Percentiles rank a stretch among this genome's conserved stretches.
Conservation (phyloP, 345 rosid genomes). For the Dovyalis caffra region DNA sequence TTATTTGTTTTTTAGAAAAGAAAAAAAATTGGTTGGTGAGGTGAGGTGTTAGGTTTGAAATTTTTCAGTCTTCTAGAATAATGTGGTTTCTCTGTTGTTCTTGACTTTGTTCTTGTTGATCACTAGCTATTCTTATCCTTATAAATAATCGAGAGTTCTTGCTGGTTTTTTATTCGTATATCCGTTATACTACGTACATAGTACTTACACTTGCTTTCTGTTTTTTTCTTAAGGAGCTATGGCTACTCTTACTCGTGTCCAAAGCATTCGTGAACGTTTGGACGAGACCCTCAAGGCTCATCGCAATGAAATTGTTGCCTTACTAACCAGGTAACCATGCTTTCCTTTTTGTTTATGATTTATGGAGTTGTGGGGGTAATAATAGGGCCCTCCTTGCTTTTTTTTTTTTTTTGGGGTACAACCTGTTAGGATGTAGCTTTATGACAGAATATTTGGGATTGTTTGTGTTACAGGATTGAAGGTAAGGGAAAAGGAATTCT, state of each 20-base stretch:
- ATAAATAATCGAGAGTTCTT: not conserved
- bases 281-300: slow-evolving; percentile 64
- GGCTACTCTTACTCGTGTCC: slow-evolving; percentile 57
- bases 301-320: slow-evolving; percentile 65
- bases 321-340: slow-evolving; percentile 57
- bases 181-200: not conserved
- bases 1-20: not conserved
- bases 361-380: not conserved
- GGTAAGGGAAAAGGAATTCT: slow-evolving; percentile 74
- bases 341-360: too few species aligned
- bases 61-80: slow-evolving; percentile 24
- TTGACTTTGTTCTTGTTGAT: slow-evolving; percentile 11
- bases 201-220: slow-evolving; percentile 1
- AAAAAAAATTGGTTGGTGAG: slow-evolving; percentile 19
- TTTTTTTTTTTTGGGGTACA: too few species aligned
- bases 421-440: not conserved
- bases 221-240: slow-evolving; percentile 29
- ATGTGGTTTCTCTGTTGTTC: slow-evolving; percentile 4
- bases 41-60: slow-evolving; percentile 30
- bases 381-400: not conserved
- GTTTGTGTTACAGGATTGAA: slow-evolving; percentile 50
- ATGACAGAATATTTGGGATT: not conserved
- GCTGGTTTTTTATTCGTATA: not conserved
- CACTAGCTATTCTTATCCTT: slow-evolving; percentile 9
- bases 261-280: slow-evolving; percentile 74